Conservation (phyloP, 2,329 filamentous ascomycete genomes). For the Tympanopsis confertula region DNA sequence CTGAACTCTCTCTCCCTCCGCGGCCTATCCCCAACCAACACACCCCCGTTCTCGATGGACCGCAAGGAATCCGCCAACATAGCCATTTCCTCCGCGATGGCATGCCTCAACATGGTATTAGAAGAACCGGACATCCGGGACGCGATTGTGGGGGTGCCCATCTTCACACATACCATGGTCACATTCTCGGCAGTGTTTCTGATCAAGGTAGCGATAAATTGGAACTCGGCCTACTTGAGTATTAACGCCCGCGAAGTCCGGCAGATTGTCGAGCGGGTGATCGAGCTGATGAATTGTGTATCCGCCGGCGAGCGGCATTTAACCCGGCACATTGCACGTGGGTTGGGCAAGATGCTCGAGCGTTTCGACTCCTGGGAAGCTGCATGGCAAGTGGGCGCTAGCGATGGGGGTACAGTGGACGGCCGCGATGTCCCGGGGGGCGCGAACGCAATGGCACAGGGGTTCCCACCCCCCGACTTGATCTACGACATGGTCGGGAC, state of each 20-base stretch:
- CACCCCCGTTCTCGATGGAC: slow-evolving; percentile 26
- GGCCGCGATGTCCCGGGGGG: slow-evolving; percentile 20
- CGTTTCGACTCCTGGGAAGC: slow-evolving; percentile 24
- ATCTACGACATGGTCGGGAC: slow-evolving; percentile 29
- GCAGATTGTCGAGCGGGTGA: slow-evolving; percentile 22
- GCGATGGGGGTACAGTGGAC: neutral
- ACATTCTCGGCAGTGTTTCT: slow-evolving; percentile 40
- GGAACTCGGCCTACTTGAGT: slow-evolving; percentile 17
- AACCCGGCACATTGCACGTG: slow-evolving; percentile 31
- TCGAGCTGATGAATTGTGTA: slow-evolving; percentile 24
- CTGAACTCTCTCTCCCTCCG: slow-evolving; percentile 28
- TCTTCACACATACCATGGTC: slow-evolving; percentile 39
- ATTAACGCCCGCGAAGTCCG: slow-evolving; percentile 22
- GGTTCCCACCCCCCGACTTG: slow-evolving; percentile 23
- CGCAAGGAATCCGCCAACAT: slow-evolving; percentile 28
- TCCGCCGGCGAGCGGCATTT: slow-evolving; percentile 31
- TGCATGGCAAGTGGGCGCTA: neutral
- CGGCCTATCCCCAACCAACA: slow-evolving; percentile 17
- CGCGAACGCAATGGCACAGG: slow-evolving; percentile 24
- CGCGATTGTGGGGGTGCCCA: slow-evolving; percentile 29
- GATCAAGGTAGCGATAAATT: slow-evolving; percentile 31
- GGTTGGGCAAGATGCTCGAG: slow-evolving; percentile 28
- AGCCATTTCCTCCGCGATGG: slow-evolving; percentile 22
- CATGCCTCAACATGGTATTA: slow-evolving; percentile 30
- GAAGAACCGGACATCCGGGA: slow-evolving; percentile 27